Evolutionary conservation across 2,329 filamentous ascomycete genomes (phyloP), one percentile per base, ranked within the genome.

Genomic region (Phoma sp.): DNA sequence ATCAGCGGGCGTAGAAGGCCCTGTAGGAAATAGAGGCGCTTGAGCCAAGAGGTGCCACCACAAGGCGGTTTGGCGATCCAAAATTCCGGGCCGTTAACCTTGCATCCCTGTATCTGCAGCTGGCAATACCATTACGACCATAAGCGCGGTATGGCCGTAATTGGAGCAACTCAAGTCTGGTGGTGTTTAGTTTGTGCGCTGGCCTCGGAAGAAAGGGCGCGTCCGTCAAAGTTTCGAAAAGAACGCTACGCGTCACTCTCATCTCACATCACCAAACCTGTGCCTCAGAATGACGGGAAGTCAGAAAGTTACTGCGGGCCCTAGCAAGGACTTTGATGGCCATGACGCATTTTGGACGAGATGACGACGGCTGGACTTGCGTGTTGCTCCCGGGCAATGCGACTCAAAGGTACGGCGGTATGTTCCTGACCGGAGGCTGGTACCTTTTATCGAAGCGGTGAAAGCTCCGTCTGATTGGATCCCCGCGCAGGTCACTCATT

Each of bases 1-100:
- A 74, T 75, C 71, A 71, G 68, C 65, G 62, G 64, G 61, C 50
- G 56, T 55, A 36, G 57, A 61, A 50, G 8, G 60, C 60, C 51
- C 54, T 55, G 55, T 58, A 60, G 51, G 58, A 65, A 55, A 56
- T 55, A 62, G 51, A 51, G 53, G 57, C 52, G 62, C 63, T 60
- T 48, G 55, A 55, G 57, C 63, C 62, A 64, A 57, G 62, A 40
- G 19, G 49, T 39, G 47, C 43, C 47, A 50, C 51, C 50, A 48
- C 51, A 58, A 58, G 59, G 59, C 58, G 58, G 58, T 58, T 62
- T 61, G 64, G 57, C 58, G 63, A 65, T 65, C 65, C 64, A 61
- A 43, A 41, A 53, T 53, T 47, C 60, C 63, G 65, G 65, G 64
- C 62, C 66, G 60, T 59, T 51, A 51, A 48, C 43, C 55, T 58